Evolutionary conservation across 2,329 filamentous ascomycete genomes (phyloP), one percentile per base, ranked within the genome.

Genomic region (Apiospora malaysiana): DNA sequence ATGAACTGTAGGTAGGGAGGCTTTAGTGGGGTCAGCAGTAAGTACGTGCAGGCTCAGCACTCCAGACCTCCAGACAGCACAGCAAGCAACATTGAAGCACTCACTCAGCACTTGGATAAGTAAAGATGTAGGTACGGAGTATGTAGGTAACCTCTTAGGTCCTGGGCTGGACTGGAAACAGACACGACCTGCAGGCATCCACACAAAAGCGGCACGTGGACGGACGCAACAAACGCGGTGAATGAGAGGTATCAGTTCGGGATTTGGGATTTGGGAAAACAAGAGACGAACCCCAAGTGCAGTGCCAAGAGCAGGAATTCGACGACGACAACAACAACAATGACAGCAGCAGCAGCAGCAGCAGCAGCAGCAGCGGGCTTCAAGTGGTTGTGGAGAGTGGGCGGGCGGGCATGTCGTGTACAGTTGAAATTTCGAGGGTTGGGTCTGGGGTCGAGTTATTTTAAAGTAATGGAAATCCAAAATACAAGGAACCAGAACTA

Each of bases 401-500:
- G 56, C 40, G 40, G 56, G 56, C 56, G 4, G 56, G 12, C 56
- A 63, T 63, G 56, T 63, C 56, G 56, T 63, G 56, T 63, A 37
- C 56, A 40, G 56, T 63, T 63, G 56, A 63, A 63, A 63, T 69
- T 37, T 56, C 40, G 47, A 46, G 14, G 27, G 68, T 56, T 49
- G 47, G 42, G 63, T 49, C 59, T 59, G 69, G 69, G 69, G 59
- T 51, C 68, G 67, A 46, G 72, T 72, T 69, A 65, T 68, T 71
- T 71, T 73, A 74, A 74, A 74, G 75, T 76, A 76, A 77, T 76
- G n/a, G 59, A 73, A 73, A 73, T 47, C 23, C 56, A 63, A 40
- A 63, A 63, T 63, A n/a, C 56, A 63, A 63, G 56, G 56, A 63
- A 56, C 49, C 49, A 56, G 27, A 56, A 27, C 23, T 25, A 40